Base-by-base conservation (phyloP, 2,329 filamentous ascomycete genomes). In the Aspergillus cejpii region DNA sequence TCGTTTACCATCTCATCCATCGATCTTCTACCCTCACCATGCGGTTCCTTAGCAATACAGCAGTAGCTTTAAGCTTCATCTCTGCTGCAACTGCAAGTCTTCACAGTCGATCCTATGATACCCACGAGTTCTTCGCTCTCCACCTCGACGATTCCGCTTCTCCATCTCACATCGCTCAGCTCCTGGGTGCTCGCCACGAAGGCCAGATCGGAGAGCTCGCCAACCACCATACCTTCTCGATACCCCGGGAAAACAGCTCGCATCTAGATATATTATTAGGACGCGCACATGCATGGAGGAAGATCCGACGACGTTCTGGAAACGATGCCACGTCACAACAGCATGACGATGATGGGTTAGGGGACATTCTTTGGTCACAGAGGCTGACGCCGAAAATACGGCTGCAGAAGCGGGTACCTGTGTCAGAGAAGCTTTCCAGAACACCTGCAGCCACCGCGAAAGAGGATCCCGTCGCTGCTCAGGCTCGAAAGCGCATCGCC, bases 41-140 rank as follows among this genome's bases (percentile, higher is more conserved):
- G 60, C 58, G 57, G 48, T 37, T 61, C 37, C 48, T 50, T 8
- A 43, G 44, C 29, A 38, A 49, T 45, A 52, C 50, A 39, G 51
- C 57, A 7, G 49, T 60, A 29, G 58, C 53, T 23, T 48, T 64
- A 7, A 54, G 58, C 41, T 48, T 68, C 15, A 43, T 75, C 48
- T 75, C 59, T 66, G 53, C 68, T 20, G 61, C 74, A 49, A 68
- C 73, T 45, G 72, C 75, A 23, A 64, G 73, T 37, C 65, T 80
- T 36, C 71, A 74, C 39, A 71, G 75, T 51, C 84, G 86, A 56
- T 78, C 92, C 61, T 87, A 94, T 73, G 78, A 85, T 39, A 75
- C 78, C 29, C 81, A 89, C 68, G 91, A 98, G 67, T 97, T 94
- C 71, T 96, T 97, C 65, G 89, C 94, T 52, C 75, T 98, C 37